Evolutionary conservation across 495 filamentous ascomycete genomes (phyloP).

Genomic region (Talaromyces ruber): DNA sequence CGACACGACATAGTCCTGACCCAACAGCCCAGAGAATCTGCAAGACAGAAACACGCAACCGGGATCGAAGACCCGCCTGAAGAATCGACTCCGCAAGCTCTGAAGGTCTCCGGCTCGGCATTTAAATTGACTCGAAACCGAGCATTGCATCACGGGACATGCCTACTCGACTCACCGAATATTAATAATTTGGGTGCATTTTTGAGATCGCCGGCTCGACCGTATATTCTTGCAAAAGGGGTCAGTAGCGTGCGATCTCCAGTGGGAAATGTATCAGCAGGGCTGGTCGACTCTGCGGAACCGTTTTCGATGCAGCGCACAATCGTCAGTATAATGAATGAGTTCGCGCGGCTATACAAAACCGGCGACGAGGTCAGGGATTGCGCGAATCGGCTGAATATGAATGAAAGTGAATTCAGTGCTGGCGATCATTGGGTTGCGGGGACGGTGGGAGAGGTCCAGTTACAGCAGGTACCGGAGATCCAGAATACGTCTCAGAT

Average conservation of each 20-base stretch:
- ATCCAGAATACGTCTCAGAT: conserved; percentile 54
- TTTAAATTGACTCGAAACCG: conserved; percentile 79
- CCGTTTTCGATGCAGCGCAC: conserved; percentile 29
- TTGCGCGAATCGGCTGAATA: conserved; percentile 26
- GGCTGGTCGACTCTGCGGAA: conserved; percentile 22
- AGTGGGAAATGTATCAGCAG: conserved; percentile 65
- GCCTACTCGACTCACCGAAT: conserved; percentile 64
- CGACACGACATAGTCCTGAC: conserved; percentile 84
- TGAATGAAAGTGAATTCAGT: conserved; percentile 26
- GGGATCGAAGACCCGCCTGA: conserved; percentile 7
- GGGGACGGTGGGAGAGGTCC: conserved; percentile 39
- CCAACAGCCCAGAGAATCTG: conserved; percentile 17
- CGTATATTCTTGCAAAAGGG: conserved; percentile 69
- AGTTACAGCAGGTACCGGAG: conserved; percentile 32
- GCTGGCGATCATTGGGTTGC: conserved; percentile 33
- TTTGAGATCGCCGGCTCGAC: conserved; percentile 63
- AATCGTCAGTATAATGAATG: conserved; percentile 25
- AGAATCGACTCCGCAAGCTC: conserved; percentile 30
- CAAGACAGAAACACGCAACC: background rate
- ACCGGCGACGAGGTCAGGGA: conserved; percentile 21
- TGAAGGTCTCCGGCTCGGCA: conserved; percentile 86
- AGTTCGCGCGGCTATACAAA: conserved; percentile 24
- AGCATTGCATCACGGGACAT: conserved; percentile 87
- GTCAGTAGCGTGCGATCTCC: conserved; percentile 90
- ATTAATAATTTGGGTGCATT: conserved; percentile 55